phyloP scores from a whole-genome alignment of 2,329 filamentous ascomycete genomes.

The Pseudogymnoascus pannorum region DNA sequence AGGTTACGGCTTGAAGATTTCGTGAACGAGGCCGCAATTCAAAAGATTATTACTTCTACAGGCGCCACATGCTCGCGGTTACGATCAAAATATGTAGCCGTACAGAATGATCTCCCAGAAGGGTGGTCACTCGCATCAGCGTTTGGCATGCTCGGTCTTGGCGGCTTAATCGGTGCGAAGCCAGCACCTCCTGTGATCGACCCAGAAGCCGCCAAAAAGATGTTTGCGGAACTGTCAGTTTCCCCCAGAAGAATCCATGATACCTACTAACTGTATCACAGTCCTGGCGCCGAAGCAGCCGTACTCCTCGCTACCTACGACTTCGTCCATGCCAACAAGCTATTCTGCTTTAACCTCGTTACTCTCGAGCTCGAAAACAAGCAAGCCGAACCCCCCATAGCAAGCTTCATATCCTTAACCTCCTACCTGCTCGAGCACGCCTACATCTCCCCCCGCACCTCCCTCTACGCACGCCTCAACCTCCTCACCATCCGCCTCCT shows the following conservation, averaged over 20 bases:
- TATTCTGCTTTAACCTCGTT: slow-evolving; percentile 83
- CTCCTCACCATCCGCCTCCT: slow-evolving; percentile 80
- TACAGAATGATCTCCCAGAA: slow-evolving; percentile 85
- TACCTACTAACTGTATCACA: slow-evolving; percentile 33
- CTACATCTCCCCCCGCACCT: slow-evolving; percentile 69
- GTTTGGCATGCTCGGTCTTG: slow-evolving; percentile 76
- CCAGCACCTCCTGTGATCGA: slow-evolving; percentile 57
- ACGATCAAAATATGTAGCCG: slow-evolving; percentile 69
- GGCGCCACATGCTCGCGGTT: slow-evolving; percentile 63
- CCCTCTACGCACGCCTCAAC: slow-evolving; percentile 77
- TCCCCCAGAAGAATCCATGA: background rate
- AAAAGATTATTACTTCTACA: slow-evolving; percentile 70
- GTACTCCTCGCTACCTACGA: slow-evolving; percentile 83
- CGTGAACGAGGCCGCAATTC: slow-evolving; percentile 82
- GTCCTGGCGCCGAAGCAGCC: slow-evolving; percentile 71
- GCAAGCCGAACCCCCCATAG: slow-evolving; percentile 65
- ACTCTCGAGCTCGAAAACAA: slow-evolving; percentile 53
- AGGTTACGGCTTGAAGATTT: slow-evolving; percentile 88
- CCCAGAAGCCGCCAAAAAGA: slow-evolving; percentile 71
- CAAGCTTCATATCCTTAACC: slow-evolving; percentile 75
- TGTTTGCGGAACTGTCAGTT: slow-evolving; percentile 71
- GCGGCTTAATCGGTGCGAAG: slow-evolving; percentile 64
- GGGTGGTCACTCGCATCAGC: slow-evolving; percentile 80
- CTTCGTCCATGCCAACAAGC: slow-evolving; percentile 88
- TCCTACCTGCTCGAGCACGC: slow-evolving; percentile 94